Percentiles rank a stretch among this genome's conserved stretches.
These are phyloP conservation scores for Heliosperma pusillum DNA, from an alignment of 148 eudicot genomes.

Conservation along the genomic window DNA sequence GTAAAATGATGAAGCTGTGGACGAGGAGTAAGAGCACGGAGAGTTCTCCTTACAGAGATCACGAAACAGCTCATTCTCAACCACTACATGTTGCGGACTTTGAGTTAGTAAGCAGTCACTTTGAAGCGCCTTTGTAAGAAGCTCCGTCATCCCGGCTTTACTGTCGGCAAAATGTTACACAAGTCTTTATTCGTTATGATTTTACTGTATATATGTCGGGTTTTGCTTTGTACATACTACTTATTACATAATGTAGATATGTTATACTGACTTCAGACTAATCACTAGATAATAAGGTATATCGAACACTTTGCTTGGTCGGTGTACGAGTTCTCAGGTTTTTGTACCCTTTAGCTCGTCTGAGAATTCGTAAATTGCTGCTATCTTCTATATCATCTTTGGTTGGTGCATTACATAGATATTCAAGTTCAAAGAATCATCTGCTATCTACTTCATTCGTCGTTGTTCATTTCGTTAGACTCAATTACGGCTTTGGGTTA, in stretches of 20 bases:
- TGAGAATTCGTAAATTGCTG: slow-evolving; percentile 11
- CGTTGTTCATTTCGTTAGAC: not conserved
- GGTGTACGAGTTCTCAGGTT: slow-evolving; percentile 17
- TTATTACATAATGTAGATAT: slow-evolving; percentile 21
- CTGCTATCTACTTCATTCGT: not conserved
- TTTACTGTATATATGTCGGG: slow-evolving; percentile 24
- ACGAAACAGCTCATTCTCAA: slow-evolving; percentile 10
- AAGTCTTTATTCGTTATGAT: slow-evolving; percentile 15
- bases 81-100: slow-evolving; percentile 39
- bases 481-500: too few relatives aligned
- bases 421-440: not conserved
- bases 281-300: slow-evolving; percentile 14
- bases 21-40: slow-evolving; percentile 63
- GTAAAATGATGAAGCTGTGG: slow-evolving; percentile 35
- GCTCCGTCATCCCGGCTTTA: not conserved
- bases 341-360: slow-evolving; percentile 24
- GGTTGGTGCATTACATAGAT: not conserved
- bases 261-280: slow-evolving; percentile 14
- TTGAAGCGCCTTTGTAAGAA: slow-evolving; percentile 44
- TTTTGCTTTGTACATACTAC: slow-evolving; percentile 25
- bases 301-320: not conserved
- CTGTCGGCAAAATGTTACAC: not conserved
- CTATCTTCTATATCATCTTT: not conserved
- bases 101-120: slow-evolving; percentile 56
- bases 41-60: slow-evolving; percentile 49